Base-by-base conservation (phyloP, 257 asterid genomes). In the Nicotiana paniculata region DNA sequence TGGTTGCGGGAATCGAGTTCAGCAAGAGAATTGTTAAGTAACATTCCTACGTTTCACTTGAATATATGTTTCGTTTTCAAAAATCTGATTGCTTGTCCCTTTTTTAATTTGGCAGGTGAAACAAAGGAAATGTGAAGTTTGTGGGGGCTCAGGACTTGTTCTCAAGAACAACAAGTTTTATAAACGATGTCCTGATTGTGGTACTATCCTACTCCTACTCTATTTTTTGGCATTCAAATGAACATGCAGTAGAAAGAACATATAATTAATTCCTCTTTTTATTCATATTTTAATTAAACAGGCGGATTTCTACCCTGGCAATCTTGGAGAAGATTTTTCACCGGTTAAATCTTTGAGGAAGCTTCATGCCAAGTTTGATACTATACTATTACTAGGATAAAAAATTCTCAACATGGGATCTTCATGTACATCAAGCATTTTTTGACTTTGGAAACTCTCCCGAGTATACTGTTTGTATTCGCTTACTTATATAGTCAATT, bases 281-380 rank as follows among this genome's bases (percentile, higher is more conserved):
- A 21, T 9, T 13, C 7, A 3, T 55, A 6, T 9, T 72, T 21
- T 39, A 5, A 37, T 58, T 46, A 70, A 15, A 86, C 91, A 92
- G 98, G 98, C 46, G 98, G 99, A 77, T 93, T 93, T 84, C 89
- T 95, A 83, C 99, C 99, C 17, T 95, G 99, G 97, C 99, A 91
- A 83, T 95, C 98, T 4, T 93, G 98, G 99, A 93, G 83, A 83
- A 89, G 97, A 82, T 95, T 95, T 90, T 95, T 95, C 80, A 95
- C 93, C 39, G 98, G 99, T 81, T 95, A 88, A 81, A 16, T 51
- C 18, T 13, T 70, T 74, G 62, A 24, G 62, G 26, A 48, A 74
- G 16, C 46, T 74, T 74, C 16, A 74, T 51, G 21, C 39, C 63
- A 51, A 74, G 43, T 74, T 51, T 48, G 26, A 51, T 26, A 39